Evolutionary conservation across 805 yeast genomes (phyloP).

Genomic region (Starmerella asiatica): DNA sequence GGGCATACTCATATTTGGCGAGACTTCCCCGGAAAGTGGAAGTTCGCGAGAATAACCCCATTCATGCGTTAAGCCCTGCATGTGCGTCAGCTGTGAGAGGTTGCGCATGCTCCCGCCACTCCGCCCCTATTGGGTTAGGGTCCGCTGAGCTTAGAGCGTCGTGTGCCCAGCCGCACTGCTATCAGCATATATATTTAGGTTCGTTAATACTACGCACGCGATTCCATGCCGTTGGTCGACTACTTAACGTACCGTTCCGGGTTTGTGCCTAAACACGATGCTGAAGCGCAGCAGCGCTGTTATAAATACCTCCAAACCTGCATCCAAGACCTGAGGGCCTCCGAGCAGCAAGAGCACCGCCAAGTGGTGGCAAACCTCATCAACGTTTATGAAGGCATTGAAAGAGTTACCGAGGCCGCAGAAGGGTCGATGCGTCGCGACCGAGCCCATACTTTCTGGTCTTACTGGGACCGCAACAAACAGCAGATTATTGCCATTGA

Average conservation of each 20-base stretch:
- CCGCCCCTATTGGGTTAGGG: too few relatives aligned
- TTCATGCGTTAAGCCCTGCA: too few relatives aligned
- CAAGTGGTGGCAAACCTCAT: constrained; percentile 9
- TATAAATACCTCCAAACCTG: constrained; percentile 21
- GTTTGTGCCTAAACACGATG: constrained; percentile 25
- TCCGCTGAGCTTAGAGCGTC: too few relatives aligned
- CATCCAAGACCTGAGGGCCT: constrained; percentile 3
- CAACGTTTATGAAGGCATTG: constrained; percentile 10
- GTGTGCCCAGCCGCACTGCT: too few relatives aligned
- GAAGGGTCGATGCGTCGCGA: constrained; percentile 12
- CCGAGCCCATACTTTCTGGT: constrained; percentile 27
- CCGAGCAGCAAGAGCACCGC: constrained; percentile 3
- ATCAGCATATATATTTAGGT: too few relatives aligned
- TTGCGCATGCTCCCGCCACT: too few relatives aligned
- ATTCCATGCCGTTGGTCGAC: constrained; percentile 19
- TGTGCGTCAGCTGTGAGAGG: too few relatives aligned
- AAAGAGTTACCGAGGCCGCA: constrained; percentile 16
- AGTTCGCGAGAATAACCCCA: too few relatives aligned
- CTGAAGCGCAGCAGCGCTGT: constrained; percentile 26
- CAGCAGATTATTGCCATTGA: constrained; percentile 17
- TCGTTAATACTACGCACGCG: too few relatives aligned
- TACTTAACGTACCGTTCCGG: constrained; percentile 22
- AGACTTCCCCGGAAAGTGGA: too few relatives aligned
- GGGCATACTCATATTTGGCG: too few relatives aligned
- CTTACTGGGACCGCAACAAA: constrained; percentile 29